Conservation (phyloP, 306 rosid genomes). For the Coriaria nepalensis region DNA sequence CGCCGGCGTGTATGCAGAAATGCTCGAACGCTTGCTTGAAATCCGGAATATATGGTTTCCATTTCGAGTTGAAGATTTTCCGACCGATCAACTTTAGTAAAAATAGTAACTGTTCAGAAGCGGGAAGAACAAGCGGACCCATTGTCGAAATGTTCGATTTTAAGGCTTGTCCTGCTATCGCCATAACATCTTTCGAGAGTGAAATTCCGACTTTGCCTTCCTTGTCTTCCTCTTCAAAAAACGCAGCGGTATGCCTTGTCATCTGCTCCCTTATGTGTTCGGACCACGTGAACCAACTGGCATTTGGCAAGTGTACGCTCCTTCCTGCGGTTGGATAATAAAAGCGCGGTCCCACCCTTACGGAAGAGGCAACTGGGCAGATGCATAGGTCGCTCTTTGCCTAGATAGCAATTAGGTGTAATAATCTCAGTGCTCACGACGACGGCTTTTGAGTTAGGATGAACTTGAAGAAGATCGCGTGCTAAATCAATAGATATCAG, state of each 20-base stretch:
- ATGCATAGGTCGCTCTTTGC: conserved; percentile 90
- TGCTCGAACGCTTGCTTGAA: conserved; percentile 91
- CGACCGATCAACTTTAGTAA: conserved; percentile 60
- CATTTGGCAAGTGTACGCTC: conserved; percentile 57
- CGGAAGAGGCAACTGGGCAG: conserved; percentile 85
- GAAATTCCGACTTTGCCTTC: conserved; percentile 87
- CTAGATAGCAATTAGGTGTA: conserved; percentile 79
- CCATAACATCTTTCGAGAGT: conserved; percentile 78
- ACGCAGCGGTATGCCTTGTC: conserved; percentile 77
- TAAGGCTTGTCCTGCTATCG: conserved; percentile 89
- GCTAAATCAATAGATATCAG: conserved; percentile 72
- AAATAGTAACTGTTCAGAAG: conserved; percentile 83
- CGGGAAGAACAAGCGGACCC: conserved; percentile 90
- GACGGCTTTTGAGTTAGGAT: conserved; percentile 77
- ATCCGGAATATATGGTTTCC: conserved; percentile 96
- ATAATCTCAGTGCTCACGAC: conserved; percentile 83
- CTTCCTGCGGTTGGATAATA: conserved; percentile 44
- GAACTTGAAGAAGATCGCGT: conserved; percentile 84
- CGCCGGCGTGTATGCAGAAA: conserved; percentile 93
- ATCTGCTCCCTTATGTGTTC: conserved; percentile 77
- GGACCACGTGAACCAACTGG: conserved; percentile 55
- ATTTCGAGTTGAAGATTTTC: conserved; percentile 64
- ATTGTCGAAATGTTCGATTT: conserved; percentile 86
- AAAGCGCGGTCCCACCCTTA: conserved; percentile 90
- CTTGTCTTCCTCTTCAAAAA: conserved; percentile 60